Base-by-base conservation (phyloP, 2,329 filamentous ascomycete species). In the Emergomyces orientalis region DNA sequence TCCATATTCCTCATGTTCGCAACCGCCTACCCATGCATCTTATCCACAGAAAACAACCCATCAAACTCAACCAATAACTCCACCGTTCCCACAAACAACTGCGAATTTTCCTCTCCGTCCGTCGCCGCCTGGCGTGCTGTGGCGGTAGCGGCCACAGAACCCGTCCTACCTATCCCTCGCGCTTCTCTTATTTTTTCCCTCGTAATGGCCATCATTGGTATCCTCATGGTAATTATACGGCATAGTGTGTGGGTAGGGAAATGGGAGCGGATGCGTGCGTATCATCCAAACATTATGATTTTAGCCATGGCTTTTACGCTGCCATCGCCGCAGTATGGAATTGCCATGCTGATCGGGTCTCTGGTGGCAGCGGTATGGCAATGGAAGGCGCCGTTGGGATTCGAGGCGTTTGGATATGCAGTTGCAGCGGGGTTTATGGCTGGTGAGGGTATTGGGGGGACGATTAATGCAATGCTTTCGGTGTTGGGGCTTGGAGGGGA, bases 1-100 rank as follows among this genome's bases (percentile, higher is more conserved):
- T 85, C 83, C 11, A 81, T 89, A 67, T 89, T 88, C 70, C 82
- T 88, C 41, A 81, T 88, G 54, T 88, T 88, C 77, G 81, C 84
- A 65, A 80, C 81, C 5, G 87, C 87, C 0, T 89, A 89, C 72
- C 86, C 86, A 0, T 89, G 87, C 71, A 86, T 89, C 63, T 66
- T 75, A 22, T 70, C 75, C 1, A 75, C 75, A 0, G 74, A 79
- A 5, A 75, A 77, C 14, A 62, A 63, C 4, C 6, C 7, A 1
- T 17, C 22, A 25, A 27, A 27, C 25, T 49, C 45, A 11, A 57
- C 45, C 43, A 60, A 25, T 32, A 51, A 32, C 19, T 39, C 62
- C 14, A 41, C 34, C 4, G 8, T 37, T 13, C 8, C 58, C 25
- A 11, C 56, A 8, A 59, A 43, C 27, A 9, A 13, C 39, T 89